phyloP scores from a whole-genome alignment of 495 filamentous ascomycete species.

The Poronia punctata region DNA sequence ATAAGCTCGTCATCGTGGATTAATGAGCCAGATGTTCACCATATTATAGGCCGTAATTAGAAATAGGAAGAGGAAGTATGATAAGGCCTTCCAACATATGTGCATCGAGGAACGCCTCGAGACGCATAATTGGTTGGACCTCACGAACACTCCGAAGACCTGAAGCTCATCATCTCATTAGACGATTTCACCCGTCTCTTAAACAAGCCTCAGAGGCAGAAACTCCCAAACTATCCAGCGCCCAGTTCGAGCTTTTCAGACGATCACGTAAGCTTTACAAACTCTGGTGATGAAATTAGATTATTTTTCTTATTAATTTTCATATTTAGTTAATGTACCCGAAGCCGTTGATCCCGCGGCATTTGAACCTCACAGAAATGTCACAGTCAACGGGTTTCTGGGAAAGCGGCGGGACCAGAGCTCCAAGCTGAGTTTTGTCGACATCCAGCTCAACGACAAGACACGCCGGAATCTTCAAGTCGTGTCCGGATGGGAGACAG shows the following conservation, averaged over 20 bases:
- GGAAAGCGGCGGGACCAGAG: conserved; percentile 53
- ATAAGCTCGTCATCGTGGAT: too few relatives aligned
- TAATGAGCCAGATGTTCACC: too few relatives aligned
- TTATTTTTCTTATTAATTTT: conserved; percentile 4
- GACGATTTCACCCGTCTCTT: background rate
- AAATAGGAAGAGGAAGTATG: conserved; percentile 1
- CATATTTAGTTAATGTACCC: conserved; percentile 45
- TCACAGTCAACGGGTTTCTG: conserved; percentile 69
- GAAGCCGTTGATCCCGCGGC: conserved; percentile 34
- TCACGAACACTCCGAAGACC: background rate
- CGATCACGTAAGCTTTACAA: background rate
- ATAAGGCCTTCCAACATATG: background rate
- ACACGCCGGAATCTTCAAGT: conserved; percentile 23
- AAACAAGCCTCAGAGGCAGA: background rate
- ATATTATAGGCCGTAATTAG: too few relatives aligned
- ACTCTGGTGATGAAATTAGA: too few relatives aligned
- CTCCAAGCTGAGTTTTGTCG: conserved; percentile 62
- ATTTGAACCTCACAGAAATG: conserved; percentile 35
- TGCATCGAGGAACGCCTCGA: conserved; percentile 3
- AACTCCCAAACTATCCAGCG: background rate
- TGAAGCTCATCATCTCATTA: background rate
- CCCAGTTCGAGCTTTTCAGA: conserved; percentile 2
- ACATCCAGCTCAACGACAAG: conserved; percentile 37
- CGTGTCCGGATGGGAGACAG: conserved; percentile 21
- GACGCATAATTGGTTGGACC: background rate